Conservation (phyloP, 2,329 filamentous ascomycete genomes). For the Neonectria magnoliae region DNA sequence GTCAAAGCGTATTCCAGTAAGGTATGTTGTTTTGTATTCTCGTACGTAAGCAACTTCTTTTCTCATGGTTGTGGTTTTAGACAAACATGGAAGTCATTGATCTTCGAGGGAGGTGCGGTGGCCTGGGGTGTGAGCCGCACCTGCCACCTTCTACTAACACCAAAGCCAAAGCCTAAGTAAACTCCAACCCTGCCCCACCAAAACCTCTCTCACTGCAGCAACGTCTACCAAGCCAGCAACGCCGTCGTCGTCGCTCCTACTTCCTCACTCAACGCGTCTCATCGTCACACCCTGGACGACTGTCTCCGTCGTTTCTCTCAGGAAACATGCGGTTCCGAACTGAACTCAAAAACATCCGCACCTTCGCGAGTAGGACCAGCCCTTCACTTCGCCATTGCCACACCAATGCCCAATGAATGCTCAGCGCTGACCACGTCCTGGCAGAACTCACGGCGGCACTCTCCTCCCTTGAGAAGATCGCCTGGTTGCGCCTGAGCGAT, state of each 20-base stretch:
- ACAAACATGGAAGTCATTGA: too few relatives aligned
- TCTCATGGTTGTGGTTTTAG: neutral
- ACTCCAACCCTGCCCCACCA: constrained; percentile 19
- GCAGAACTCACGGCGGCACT: constrained; percentile 73
- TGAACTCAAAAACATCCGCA: constrained; percentile 72
- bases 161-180: constrained; percentile 1
- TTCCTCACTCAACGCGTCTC: constrained; percentile 12
- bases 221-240: neutral
- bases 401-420: neutral
- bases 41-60: neutral
- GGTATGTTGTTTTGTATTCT: too few relatives aligned
- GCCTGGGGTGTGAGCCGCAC: neutral
- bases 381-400: neutral
- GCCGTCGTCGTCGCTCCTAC: neutral
- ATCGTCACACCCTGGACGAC: neutral
- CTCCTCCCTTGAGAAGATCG: constrained; percentile 79
- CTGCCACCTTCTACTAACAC: constrained; percentile 2
- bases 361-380: constrained; percentile 66
- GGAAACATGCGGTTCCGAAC: constrained; percentile 72
- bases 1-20: too few relatives aligned
- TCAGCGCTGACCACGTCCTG: constrained; percentile 1
- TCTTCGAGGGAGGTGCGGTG: too few relatives aligned
- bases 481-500: constrained; percentile 90
- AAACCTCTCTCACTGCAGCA: constrained; percentile 19
- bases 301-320: neutral